phyloP scores from a whole-genome alignment of 331 rosid species.

The Spiraea crenata region DNA sequence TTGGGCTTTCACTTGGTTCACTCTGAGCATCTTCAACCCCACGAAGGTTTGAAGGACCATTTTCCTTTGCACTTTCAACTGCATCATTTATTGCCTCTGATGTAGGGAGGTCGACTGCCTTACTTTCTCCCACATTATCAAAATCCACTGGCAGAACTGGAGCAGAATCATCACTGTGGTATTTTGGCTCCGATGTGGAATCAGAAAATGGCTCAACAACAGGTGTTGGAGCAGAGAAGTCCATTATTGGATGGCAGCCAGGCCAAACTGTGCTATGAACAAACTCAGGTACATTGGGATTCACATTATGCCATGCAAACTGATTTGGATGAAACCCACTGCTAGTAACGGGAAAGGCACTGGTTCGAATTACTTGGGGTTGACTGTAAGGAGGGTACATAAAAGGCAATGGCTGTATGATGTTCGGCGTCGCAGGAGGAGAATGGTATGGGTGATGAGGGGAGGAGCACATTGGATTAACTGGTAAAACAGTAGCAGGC shows the following conservation, averaged over 20 bases:
- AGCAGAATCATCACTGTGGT: conserved; percentile 43
- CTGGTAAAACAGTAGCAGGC: conserved; percentile 53
- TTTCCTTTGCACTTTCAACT: conserved; percentile 55
- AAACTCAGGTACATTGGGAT: conserved; percentile 57
- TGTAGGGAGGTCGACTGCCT: conserved; percentile 34
- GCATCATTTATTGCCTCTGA: conserved; percentile 35
- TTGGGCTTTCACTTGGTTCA: conserved; percentile 31
- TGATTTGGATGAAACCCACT: conserved; percentile 76
- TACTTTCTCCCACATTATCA: conserved; percentile 48
- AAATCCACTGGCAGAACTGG: conserved; percentile 49
- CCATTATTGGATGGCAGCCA: conserved; percentile 73
- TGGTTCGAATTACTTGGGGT: conserved; percentile 74
- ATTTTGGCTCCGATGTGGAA: conserved; percentile 44
- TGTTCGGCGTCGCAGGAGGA: conserved; percentile 92
- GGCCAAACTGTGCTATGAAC: conserved; percentile 73
- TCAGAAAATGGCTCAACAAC: conserved; percentile 58
- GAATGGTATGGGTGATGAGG: conserved; percentile 90
- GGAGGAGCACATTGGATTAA: conserved; percentile 75
- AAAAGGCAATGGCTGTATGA: conserved; percentile 86
- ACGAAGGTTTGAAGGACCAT: conserved; percentile 38
- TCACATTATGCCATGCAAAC: conserved; percentile 78
- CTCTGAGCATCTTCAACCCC: conserved; percentile 41
- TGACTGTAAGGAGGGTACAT: conserved; percentile 77
- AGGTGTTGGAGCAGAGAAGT: conserved; percentile 69
- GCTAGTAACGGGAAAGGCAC: conserved; percentile 62